Base-by-base conservation (phyloP, 2,329 filamentous ascomycete species). In the Alternaria hordeiaustralica region DNA sequence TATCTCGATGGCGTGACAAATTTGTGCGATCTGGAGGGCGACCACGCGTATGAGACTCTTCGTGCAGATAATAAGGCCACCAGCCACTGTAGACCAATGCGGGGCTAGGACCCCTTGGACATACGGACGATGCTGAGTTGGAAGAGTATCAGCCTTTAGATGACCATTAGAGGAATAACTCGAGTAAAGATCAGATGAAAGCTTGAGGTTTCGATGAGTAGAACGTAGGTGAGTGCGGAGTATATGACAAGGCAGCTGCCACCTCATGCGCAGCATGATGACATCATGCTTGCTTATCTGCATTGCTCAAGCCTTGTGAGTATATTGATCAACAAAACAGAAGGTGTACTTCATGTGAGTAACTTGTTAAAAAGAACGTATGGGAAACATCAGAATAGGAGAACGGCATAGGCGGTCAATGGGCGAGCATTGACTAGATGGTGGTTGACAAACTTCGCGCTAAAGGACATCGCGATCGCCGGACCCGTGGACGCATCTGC, bases 391-490 rank as follows among this genome's bases (percentile, higher is more conserved):
- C 0, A 10, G 10, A 1, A 28, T 10, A 15, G 21, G 11, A 7
- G 10, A 28, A 18, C 23, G 45, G 9, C 8, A n/a, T 10, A n/a
- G 21, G 44, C 13, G 12, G 23, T 46, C 13, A 46, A 3, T 26
- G 10, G 23, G 15, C 45, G 23, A 47, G 11, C 5, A 8, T 9
- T 10, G 33, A n/a, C 33, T 41, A 41, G 15, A 4, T 49, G 45
- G 46, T 28, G 46, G 46, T 30, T 13, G n/a, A 26, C 18, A 36
- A n/a, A 53, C 33, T 44, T 28, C 7, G 53, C 51, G 33, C 58
- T 57, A 56, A n/a, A 12, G 25, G 20, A 8, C 33, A 61, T 45
- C 53, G 45, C 33, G 55, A 60, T 63, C 47, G 21, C 15, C 55
- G 12, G 36, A 28, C 26, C 9, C 26, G 60, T 25, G 20, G 26